phyloP scores from a whole-genome alignment of 805 yeast species.

The Saccharomycodes ludwigii region DNA sequence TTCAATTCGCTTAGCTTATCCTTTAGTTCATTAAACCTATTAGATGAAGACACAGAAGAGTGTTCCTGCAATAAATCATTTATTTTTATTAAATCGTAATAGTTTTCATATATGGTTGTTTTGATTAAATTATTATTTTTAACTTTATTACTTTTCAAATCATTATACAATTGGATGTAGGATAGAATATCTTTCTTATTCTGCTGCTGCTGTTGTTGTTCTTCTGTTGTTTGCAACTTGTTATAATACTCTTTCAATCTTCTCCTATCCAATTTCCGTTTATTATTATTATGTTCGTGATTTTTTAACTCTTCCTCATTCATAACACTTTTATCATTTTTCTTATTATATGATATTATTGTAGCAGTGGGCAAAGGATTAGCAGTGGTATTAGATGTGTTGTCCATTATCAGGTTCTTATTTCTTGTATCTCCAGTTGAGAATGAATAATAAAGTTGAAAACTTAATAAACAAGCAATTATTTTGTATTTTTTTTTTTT shows the following conservation, averaged over 20 bases:
- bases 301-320: too few relatives aligned
- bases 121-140: conserved; percentile 36
- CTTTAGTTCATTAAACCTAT: not conserved
- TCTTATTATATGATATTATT: too few relatives aligned
- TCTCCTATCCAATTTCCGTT: not conserved
- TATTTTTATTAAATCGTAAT: conserved; percentile 58
- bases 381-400: too few relatives aligned
- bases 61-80: conserved; percentile 37
- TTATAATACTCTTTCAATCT: conserved; percentile 1
- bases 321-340: too few relatives aligned
- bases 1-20: not conserved
- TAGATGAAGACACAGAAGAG: not conserved
- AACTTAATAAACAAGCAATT: too few relatives aligned
- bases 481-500: too few relatives aligned
- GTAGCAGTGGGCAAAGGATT: too few relatives aligned
- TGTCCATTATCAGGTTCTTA: too few relatives aligned
- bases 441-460: too few relatives aligned
- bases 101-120: conserved; percentile 62
- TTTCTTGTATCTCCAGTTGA: too few relatives aligned
- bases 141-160: conserved; percentile 17
- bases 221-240: not conserved
- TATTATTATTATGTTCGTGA: too few relatives aligned
- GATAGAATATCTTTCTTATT: too few relatives aligned
- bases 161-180: conserved; percentile 14
- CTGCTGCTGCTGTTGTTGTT: not conserved